phyloP scores from a whole-genome alignment of 768 basidiomycete species.

The Macrolepiota dolichaula region DNA sequence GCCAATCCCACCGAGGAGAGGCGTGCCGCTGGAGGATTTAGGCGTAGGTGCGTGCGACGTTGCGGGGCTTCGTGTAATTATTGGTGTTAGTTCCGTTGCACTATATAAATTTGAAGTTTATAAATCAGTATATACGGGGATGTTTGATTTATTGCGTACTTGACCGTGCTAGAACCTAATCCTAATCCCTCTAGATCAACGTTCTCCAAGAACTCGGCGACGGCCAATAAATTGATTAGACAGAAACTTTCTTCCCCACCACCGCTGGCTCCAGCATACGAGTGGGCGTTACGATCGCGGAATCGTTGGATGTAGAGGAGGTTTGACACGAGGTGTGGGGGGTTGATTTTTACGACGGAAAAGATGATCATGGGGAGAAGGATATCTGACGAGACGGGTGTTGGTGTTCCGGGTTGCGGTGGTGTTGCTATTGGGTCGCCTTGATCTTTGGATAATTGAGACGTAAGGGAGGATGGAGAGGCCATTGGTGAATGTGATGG shows the following conservation, averaged over 20 bases:
- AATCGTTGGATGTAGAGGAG: slow-evolving; percentile 64
- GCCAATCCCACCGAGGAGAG: slow-evolving; percentile 18
- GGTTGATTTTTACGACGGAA: slow-evolving; percentile 91
- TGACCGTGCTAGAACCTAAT: slow-evolving; percentile 58
- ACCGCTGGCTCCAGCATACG: slow-evolving; percentile 19
- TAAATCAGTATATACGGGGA: not conserved
- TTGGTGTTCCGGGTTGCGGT: slow-evolving; percentile 25
- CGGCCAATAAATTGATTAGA: slow-evolving; percentile 91
- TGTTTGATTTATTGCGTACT: slow-evolving; percentile 33
- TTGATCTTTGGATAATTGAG: not conserved
- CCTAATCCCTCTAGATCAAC: slow-evolving; percentile 77
- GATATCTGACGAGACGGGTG: slow-evolving; percentile 79
- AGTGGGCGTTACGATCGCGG: slow-evolving; percentile 35
- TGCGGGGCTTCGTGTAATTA: slow-evolving; percentile 56
- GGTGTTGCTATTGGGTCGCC: not conserved
- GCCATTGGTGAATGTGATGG: slow-evolving; percentile 5
- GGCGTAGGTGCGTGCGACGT: slow-evolving; percentile 35
- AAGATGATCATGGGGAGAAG: slow-evolving; percentile 93
- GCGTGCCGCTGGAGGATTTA: not conserved
- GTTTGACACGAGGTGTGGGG: slow-evolving; percentile 72
- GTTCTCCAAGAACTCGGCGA: slow-evolving; percentile 93
- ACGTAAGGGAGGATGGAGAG: not conserved
- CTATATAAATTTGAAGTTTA: slow-evolving; percentile 31
- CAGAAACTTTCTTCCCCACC: slow-evolving; percentile 92
- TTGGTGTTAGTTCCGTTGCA: slow-evolving; percentile 77